These are phyloP conservation scores for Suillus bovinus DNA, from an alignment of 768 basidiomycete genomes.

Conservation along the genomic window DNA sequence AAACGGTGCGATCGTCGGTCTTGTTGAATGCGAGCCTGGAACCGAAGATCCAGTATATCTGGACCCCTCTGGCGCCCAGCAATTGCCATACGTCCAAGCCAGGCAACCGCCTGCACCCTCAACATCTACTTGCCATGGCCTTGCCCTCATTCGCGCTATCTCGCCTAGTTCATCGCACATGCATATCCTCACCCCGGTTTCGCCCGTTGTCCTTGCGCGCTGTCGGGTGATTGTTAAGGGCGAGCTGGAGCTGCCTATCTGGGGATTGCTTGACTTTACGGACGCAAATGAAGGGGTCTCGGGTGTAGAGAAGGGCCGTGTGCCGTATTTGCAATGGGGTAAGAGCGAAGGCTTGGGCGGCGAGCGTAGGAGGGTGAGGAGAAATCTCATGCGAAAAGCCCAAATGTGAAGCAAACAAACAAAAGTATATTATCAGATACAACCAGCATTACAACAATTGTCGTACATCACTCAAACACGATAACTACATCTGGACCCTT, in stretches of 20 bases:
- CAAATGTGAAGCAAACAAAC: slow-evolving; percentile 50
- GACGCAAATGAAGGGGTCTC: slow-evolving; percentile 45
- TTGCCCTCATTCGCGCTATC: slow-evolving; percentile 70
- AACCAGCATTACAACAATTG: neutral
- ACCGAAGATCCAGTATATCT: slow-evolving; percentile 1
- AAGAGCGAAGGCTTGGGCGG: slow-evolving; percentile 70
- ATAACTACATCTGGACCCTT: slow-evolving; percentile 18
- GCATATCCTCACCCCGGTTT: slow-evolving; percentile 83
- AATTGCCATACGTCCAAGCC: slow-evolving; percentile 61
- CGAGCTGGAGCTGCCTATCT: slow-evolving; percentile 83
- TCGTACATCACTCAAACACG: slow-evolving; percentile 8
- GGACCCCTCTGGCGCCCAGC: slow-evolving; percentile 2
- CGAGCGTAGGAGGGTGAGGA: slow-evolving; percentile 69
- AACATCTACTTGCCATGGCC: slow-evolving; percentile 66
- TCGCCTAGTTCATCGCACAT: slow-evolving; percentile 41
- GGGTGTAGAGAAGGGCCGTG: slow-evolving; percentile 51
- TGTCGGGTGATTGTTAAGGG: slow-evolving; percentile 72
- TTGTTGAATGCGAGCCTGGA: slow-evolving; percentile 51
- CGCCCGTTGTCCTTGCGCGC: slow-evolving; percentile 43
- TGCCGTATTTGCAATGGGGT: slow-evolving; percentile 82
- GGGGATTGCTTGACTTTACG: slow-evolving; percentile 82
- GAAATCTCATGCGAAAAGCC: slow-evolving; percentile 85
- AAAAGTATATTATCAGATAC: slow-evolving; percentile 1
- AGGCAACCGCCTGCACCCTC: slow-evolving; percentile 54
- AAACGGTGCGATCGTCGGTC: slow-evolving; percentile 78